A percentile compares a stretch with the other conserved stretches of the same genome.
phyloP scores from a whole-genome alignment of 441 rosid species.

The Raphanus hybrid region DNA sequence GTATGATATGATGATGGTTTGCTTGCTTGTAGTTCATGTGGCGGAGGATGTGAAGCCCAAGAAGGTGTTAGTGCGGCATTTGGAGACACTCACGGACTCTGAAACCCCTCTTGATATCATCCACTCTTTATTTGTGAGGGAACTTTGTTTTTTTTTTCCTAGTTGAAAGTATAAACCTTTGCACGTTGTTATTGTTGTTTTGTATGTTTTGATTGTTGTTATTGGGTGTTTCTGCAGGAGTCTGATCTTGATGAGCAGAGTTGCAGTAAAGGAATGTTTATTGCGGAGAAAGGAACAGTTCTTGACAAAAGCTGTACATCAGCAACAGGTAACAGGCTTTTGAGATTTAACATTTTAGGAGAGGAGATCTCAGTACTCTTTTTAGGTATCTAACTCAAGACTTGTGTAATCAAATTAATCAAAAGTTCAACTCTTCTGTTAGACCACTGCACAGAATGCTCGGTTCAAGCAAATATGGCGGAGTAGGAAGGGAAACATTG shows the following conservation, averaged over 20 bases:
- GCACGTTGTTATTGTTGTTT: conserved; percentile 10
- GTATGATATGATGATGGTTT: conserved; percentile 4
- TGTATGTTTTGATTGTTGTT: conserved; percentile 2
- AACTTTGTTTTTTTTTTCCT: not conserved
- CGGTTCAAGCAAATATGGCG: conserved; percentile 93
- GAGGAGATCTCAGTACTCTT: not conserved
- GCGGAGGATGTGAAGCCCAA: conserved; percentile 61
- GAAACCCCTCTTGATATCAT: conserved; percentile 50
- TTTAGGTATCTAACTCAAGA: not conserved
- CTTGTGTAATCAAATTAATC: not conserved
- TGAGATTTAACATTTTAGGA: not conserved
- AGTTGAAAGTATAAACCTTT: not conserved
- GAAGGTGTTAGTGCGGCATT: conserved; percentile 78
- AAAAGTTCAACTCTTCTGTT: conserved; percentile 20
- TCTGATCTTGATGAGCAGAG: conserved; percentile 45
- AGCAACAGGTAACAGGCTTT: conserved; percentile 55
- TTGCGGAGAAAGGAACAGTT: conserved; percentile 60
- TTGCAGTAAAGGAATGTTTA: conserved; percentile 42
- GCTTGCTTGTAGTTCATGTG: not conserved
- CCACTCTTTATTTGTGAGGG: conserved; percentile 67
- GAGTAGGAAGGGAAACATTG: conserved; percentile 54
- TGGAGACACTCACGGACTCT: conserved; percentile 62
- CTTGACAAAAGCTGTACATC: conserved; percentile 55
- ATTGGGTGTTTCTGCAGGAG: conserved; percentile 40
- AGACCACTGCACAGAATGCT: conserved; percentile 71